A percentile compares a stretch with the other conserved stretches of the same genome.
These are phyloP conservation scores for Blastomyces gilchristii DNA, from an alignment of 2,329 filamentous ascomycete genomes.

Conservation along the genomic window DNA sequence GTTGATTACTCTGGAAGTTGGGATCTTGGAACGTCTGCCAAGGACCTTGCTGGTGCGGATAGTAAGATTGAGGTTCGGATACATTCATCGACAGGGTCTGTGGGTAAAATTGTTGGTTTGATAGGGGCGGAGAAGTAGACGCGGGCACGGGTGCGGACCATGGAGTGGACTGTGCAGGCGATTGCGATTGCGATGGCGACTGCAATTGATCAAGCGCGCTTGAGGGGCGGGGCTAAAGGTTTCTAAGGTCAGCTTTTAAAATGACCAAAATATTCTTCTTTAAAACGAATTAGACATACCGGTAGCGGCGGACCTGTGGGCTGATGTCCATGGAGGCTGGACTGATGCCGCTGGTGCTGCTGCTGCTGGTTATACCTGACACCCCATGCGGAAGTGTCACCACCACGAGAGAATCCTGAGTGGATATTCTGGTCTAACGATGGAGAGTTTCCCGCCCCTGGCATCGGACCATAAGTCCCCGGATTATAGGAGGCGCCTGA, in stretches of 20 bases:
- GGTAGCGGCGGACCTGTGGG: slow-evolving; percentile 29
- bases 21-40: slow-evolving; percentile 19
- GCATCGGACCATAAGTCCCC: slow-evolving; percentile 28
- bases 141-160: slow-evolving; percentile 4
- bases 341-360: slow-evolving; percentile 12
- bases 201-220: slow-evolving; percentile 22
- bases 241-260: background rate
- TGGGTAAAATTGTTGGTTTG: slow-evolving; percentile 14
- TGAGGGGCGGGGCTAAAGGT: slow-evolving; percentile 28
- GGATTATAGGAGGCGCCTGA: slow-evolving; percentile 25
- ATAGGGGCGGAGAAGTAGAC: slow-evolving; percentile 4
- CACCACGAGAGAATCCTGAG: slow-evolving; percentile 10
- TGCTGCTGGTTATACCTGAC: slow-evolving; percentile 31
- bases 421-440: slow-evolving; percentile 16
- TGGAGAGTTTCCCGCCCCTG: slow-evolving; percentile 15
- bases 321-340: slow-evolving; percentile 12
- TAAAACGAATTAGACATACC: slow-evolving; percentile 18
- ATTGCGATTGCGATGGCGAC: slow-evolving; percentile 16
- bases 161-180: slow-evolving; percentile 13
- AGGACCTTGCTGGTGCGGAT: slow-evolving; percentile 18
- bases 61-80: slow-evolving; percentile 6
- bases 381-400: slow-evolving; percentile 34
- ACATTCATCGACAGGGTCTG: slow-evolving; percentile 9
- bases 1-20: slow-evolving; percentile 16
- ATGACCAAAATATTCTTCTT: background rate